A percentile compares a stretch with the other conserved stretches of the same genome.
phyloP scores from a whole-genome alignment of 1,139 yeast species.

The Nakaseomyces sp. region DNA sequence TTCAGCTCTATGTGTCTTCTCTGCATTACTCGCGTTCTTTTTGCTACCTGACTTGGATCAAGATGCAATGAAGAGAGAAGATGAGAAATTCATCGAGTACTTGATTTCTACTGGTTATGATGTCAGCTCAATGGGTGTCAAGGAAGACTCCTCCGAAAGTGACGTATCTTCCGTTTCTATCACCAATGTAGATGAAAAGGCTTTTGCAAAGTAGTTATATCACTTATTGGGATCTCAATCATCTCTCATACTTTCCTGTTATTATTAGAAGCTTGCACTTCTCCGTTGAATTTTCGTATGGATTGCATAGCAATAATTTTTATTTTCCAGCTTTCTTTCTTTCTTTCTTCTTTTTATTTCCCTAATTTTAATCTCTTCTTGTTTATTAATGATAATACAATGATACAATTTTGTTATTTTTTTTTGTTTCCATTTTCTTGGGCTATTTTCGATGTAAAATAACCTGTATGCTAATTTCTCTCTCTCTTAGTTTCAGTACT shows the following conservation, averaged over 20 bases:
- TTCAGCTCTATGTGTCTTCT: constrained; percentile 58
- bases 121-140: constrained; percentile 23
- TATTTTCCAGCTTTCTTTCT: too few species aligned
- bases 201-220: not conserved
- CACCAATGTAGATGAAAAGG: constrained; percentile 2
- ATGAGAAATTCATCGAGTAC: constrained; percentile 53
- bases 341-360: too few species aligned
- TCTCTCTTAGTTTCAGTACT: too few species aligned
- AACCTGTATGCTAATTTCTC: too few species aligned
- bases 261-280: too few species aligned
- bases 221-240: not conserved
- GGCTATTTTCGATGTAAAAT: too few species aligned
- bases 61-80: constrained; percentile 68
- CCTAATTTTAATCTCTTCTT: too few species aligned
- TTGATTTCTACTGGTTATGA: constrained; percentile 51
- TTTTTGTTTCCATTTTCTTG: too few species aligned
- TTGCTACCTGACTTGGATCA: constrained; percentile 70
- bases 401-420: too few species aligned
- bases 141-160: not conserved
- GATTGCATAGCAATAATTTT: too few species aligned
- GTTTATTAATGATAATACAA: too few species aligned
- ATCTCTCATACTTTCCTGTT: not conserved
- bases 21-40: constrained; percentile 58
- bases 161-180: not conserved
- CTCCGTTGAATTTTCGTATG: too few species aligned